A percentile compares a stretch with the other conserved stretches of the same genome.
These are phyloP conservation scores for Lophiostoma macrostomum DNA, from an alignment of 495 filamentous ascomycete genomes.

Conservation along the genomic window DNA sequence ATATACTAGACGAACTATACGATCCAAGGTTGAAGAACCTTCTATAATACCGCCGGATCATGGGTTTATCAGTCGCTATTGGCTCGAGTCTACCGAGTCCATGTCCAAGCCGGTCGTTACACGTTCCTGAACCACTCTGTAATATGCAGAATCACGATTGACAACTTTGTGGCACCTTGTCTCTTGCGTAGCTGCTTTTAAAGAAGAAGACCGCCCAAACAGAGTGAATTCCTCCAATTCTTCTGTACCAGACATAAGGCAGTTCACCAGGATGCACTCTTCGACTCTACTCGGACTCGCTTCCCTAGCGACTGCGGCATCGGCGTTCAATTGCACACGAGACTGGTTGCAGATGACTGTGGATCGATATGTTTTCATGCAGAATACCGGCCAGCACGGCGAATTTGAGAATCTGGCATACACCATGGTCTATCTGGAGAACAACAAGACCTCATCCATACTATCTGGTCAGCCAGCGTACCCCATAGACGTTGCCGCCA, in stretches of 20 bases:
- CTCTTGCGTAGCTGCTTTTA: too few species aligned
- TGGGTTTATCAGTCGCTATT: neutral
- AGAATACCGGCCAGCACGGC: neutral
- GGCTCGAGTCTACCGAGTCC: neutral
- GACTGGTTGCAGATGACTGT: neutral
- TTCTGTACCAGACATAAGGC: too few species aligned
- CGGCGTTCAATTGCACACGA: constrained; percentile 3
- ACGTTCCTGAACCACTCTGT: too few species aligned
- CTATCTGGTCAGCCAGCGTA: neutral
- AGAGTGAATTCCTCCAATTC: too few species aligned
- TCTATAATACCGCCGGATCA: neutral
- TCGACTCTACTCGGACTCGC: neutral
- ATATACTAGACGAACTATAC: neutral
- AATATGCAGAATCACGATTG: too few species aligned
- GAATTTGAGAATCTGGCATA: neutral
- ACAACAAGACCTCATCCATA: constrained; percentile 8
- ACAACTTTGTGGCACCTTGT: too few species aligned
- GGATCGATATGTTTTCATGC: constrained; percentile 1
- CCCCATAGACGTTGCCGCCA: constrained; percentile 4
- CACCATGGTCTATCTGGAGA: constrained; percentile 11
- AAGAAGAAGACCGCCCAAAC: too few species aligned
- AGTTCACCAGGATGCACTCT: neutral
- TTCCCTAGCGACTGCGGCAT: neutral
- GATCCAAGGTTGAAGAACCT: neutral
- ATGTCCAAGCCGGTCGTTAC: neutral